Evolutionary conservation across 768 basidiomycete species (phyloP), one percentile per base, ranked within the genome.

Genomic region (Hebeloma cylindrosporum): DNA sequence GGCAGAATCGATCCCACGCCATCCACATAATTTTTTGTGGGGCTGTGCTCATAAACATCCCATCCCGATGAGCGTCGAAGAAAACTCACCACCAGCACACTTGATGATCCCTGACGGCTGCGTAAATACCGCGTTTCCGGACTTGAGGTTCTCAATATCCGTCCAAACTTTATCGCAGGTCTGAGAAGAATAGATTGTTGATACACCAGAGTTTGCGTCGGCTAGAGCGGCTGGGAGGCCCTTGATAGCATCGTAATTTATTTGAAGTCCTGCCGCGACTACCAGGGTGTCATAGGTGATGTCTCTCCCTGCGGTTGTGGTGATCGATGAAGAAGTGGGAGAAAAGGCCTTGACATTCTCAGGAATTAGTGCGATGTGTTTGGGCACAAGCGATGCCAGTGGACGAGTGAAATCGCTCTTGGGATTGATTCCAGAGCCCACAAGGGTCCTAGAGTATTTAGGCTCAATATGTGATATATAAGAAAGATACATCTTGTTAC

Each of bases 11-110:
- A 60, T 93, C 89, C 88, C 89, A 92, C 34, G 89, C 88, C 88
- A 93, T 91, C 91, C 92, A 95, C 88, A 95, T 93, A 42, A 93
- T 88, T 67, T 94, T 93, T 60, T 92, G 88, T 14, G 88, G 87
- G 11, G 85, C 87, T 88, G 52, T 16, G 30, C 20, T 38, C 2
- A 23, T 40, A 43, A 40, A 52, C 11, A 36, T 30, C 35, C 39
- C n/a, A 49, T 40, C 41, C 29, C 20, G 10, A 8, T 22, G 4
- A 14, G 8, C 33, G 11, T 39, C 22, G 14, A 22, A 40, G 38
- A 6, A 20, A 13, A 38, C 53, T 53, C 57, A 88, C 89, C 88
- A 70, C 91, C 86, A 56, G 93, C 88, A 62, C 94, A 98, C 66
- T 99, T 99, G 60, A 99, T 79, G 18, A 91, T 69, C 11, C 94